Evolutionary conservation across 2,329 filamentous ascomycete species (phyloP), one percentile per base, ranked within the genome.

Genomic region (Orbilia oligospora): DNA sequence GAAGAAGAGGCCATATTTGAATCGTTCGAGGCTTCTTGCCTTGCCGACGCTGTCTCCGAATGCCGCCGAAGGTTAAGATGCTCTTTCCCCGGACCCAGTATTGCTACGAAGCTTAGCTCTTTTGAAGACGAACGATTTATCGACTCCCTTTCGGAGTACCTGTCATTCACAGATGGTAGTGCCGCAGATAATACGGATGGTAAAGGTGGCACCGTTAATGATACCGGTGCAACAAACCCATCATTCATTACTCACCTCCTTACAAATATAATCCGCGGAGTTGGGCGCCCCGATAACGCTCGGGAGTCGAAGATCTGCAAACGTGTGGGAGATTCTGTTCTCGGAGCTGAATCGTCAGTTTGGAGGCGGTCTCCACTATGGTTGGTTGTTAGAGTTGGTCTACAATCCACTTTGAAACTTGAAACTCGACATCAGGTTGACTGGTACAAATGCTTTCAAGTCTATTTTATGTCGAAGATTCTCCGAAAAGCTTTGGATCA

Each of bases 291-390:
- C 81, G 0, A 80, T 81, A 0, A 5, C 61, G 0, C 22, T 8
- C 66, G 38, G 14, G 49, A 56, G 3, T 63, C 68, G 5, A 83
- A 84, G 0, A 84, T 90, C n/a, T 83, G 79, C 51, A 90, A 90
- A 73, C 84, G 87, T 33, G 88, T 87, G 0, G 86, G 87, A 1
- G 88, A 90, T 46, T 88, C 90, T 14, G 85, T 89, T 0, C 71
- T 88, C 9, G 89, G 85, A 84, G 75, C 80, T 1, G 56, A 82
- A 68, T 71, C 76, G 14, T 76, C 76, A 0, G 49, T 66, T 0
- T 90, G 88, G 88, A 83, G 86, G 10, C 83, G 87, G 53, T 89
- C 88, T 12, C 84, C 88, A 0, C 73, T 87, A 0, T 91, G 88
- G 88, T 83, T 90, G 0, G 83, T 90, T 0, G 69, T 90, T 1